These are phyloP conservation scores for Yamadazyma pseudoaaseri DNA, from an alignment of 1,139 yeast species.

Conservation along the genomic window DNA sequence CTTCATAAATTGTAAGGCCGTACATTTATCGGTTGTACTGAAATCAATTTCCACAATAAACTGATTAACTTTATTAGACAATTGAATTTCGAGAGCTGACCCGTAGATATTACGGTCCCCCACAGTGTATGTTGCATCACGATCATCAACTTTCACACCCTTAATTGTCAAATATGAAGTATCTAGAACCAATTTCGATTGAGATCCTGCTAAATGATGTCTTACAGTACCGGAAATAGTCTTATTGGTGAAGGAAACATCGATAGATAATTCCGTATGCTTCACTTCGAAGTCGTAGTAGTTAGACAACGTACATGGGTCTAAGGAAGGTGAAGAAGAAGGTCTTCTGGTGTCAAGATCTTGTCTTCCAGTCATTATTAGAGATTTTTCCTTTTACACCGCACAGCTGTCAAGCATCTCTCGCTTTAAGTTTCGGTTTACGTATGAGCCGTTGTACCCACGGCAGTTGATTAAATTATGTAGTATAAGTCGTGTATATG, in stretches of 20 bases:
- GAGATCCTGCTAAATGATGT: constrained; percentile 13
- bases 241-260: constrained; percentile 29
- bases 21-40: constrained; percentile 34
- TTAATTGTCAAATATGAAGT: constrained; percentile 28
- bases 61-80: constrained; percentile 7
- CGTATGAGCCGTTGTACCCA: no score
- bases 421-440: no score
- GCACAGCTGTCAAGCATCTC: no score
- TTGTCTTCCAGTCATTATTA: constrained; percentile 12
- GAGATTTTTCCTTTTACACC: no score
- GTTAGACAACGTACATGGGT: constrained; percentile 77
- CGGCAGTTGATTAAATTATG: no score
- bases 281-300: constrained; percentile 53
- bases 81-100: constrained; percentile 26
- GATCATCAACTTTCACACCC: constrained; percentile 23
- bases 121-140: constrained; percentile 17
- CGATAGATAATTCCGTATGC: constrained; percentile 25
- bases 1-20: constrained; percentile 40
- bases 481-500: no score
- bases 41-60: constrained; percentile 21
- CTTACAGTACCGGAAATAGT: constrained; percentile 27
- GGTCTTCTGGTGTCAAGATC: constrained; percentile 11
- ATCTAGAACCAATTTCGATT: constrained; percentile 24
- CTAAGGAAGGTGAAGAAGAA: constrained; percentile 22
- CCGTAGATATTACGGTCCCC: constrained; percentile 28